Conservation (phyloP, 768 basidiomycete genomes). For the Leccinum obscurum region DNA sequence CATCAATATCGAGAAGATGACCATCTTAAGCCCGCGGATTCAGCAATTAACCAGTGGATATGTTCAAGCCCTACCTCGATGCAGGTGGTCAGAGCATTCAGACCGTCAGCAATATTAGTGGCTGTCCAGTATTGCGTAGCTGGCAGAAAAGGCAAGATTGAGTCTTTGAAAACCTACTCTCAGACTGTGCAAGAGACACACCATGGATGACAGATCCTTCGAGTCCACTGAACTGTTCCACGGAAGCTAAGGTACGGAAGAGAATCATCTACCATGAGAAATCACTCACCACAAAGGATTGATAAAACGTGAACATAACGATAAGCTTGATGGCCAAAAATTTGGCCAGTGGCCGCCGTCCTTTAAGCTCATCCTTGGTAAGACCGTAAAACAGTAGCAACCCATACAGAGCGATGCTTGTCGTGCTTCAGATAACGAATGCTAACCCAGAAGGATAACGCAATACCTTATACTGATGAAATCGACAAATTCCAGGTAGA, state of each 20-base stretch:
- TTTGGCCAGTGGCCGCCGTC: slow-evolving; percentile 76
- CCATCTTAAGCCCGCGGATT: slow-evolving; percentile 55
- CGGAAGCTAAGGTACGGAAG: neutral
- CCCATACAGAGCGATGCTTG: slow-evolving; percentile 82
- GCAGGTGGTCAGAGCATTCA: slow-evolving; percentile 79
- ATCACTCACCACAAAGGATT: slow-evolving; percentile 64
- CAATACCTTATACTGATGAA: slow-evolving; percentile 79
- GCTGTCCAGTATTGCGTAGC: slow-evolving; percentile 82
- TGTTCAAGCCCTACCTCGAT: slow-evolving; percentile 61
- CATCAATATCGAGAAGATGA: slow-evolving; percentile 76
- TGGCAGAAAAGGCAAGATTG: slow-evolving; percentile 15
- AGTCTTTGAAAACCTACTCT: neutral
- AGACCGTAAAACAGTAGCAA: slow-evolving; percentile 81
- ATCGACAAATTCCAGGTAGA: slow-evolving; percentile 72
- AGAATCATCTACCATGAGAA: neutral
- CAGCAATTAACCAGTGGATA: slow-evolving; percentile 1
- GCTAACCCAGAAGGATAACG: neutral
- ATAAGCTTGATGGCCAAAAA: slow-evolving; percentile 87
- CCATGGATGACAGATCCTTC: slow-evolving; percentile 70
- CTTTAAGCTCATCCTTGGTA: slow-evolving; percentile 75
- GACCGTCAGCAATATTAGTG: slow-evolving; percentile 81
- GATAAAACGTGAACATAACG: slow-evolving; percentile 89
- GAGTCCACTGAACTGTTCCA: slow-evolving; percentile 59
- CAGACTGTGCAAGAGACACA: slow-evolving; percentile 22
- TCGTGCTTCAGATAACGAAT: neutral